Base-by-base conservation (phyloP, 352 stramenopile genomes). In the Pelagophyceae sp. region DNA sequence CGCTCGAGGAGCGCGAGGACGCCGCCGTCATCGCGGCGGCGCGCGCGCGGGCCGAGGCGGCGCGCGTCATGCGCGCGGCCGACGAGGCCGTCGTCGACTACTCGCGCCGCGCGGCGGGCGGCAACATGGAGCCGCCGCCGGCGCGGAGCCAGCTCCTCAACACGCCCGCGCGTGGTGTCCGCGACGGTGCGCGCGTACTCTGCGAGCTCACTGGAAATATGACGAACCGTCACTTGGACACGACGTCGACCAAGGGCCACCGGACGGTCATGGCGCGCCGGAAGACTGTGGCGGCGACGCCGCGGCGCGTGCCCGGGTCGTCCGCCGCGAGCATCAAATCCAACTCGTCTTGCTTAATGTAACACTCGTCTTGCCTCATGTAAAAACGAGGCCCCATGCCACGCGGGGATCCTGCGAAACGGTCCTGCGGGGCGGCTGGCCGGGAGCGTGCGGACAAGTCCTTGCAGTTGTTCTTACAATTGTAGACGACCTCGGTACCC, bases 41-140 rank as follows among this genome's bases (percentile, higher is more conserved):
- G 15, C 11, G 27, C 15, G 58, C 58, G 15, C 58, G 58, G 11
- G 58, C 58, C 58, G 58, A 67, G 58, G 58, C 58, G 11, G 58
- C 58, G 11, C 58, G 58, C 58, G 58, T 67, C 58, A n/a, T 67
- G 23, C 58, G 58, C 58, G 58, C 58, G 5, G 58, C 58, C 58
- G 58, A 67, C 58, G 23, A 31, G 15, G 23, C 58, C 29, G 29
- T 67, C 58, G 23, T 15, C 15, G 58, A 67, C 45, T 54, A 54
- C 45, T 54, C 45, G 45, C 45, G 45, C 45, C 45, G 45, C 45
- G 11, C 23, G 11, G 45, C 45, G 11, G 23, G 23, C 45, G 45
- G 45, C 45, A 23, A 54, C 11, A 54, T 23, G 11, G 45, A 54
- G 45, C 11, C 23, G 11, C 11, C 11, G 45, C 45, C 45, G 11